Evolutionary conservation across 768 basidiomycete species (phyloP), one percentile per base, ranked within the genome.

Genomic region (Tephrocybe sp.): DNA sequence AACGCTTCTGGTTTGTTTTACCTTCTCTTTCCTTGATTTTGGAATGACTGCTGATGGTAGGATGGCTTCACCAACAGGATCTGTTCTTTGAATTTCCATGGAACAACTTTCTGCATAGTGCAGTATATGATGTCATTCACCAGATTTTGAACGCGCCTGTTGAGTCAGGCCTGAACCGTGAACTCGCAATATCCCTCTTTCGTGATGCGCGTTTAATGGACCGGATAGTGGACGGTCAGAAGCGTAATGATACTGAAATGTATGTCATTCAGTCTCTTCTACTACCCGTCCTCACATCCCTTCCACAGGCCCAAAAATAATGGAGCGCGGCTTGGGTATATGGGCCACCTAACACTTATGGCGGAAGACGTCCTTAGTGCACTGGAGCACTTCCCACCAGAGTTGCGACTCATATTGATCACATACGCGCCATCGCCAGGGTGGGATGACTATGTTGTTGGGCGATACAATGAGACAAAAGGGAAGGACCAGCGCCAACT

Each of bases 61-160:
- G 26, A 32, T 41, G 15, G 6, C 23, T 43, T n/a, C n/a, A n/a
- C n/a, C n/a, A 39, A 20, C 60, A 96, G 93, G 90, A 95, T 60
- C 76, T 98, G 32, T 98, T 98, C 75, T 98, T 98, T 65, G 86
- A 89, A 54, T 97, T 88, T 62, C 94, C 95, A 0, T 93, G 91
- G 88, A 98, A 99, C 70, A 98, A 98, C 65, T 98, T 98, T 67
- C 71, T 98, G 25, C 97, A 99, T 65, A 93, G 91, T 61, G 88
- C 94, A 25, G 93, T 97, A 15, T 98, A 98, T 64, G 97, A 99
- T 65, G 74, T 97, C 51, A 77, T 98, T 1, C 97, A 98, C 64
- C 97, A 98, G 67, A 86, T 98, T 39, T 77, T 99, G 49, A 95
- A 90, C 1, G 95, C 93, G 12, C 82, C 85, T 21, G 79, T 94